These are phyloP conservation scores for Aspergillus fructus DNA, from an alignment of 2,329 filamentous ascomycete species.

Conservation along the genomic window DNA sequence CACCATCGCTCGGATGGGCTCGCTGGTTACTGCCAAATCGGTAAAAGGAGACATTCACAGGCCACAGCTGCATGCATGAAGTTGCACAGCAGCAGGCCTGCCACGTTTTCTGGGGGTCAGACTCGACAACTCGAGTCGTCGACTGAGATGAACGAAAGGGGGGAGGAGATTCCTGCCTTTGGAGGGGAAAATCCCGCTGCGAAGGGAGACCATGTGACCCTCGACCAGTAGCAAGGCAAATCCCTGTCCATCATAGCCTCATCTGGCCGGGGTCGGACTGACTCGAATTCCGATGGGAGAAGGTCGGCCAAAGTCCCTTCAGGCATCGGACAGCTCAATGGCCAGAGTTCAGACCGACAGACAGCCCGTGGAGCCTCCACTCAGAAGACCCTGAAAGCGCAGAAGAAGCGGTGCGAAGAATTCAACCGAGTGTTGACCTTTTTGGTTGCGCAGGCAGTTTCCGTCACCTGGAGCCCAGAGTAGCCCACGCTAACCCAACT, in stretches of 20 bases:
- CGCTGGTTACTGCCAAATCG: background rate
- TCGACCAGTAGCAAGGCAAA: background rate
- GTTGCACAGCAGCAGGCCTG: constrained; percentile 5
- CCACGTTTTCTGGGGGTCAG: constrained; percentile 15
- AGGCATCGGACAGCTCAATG: background rate
- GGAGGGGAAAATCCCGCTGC: background rate
- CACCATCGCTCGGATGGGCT: background rate
- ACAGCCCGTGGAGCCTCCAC: background rate
- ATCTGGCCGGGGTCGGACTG: background rate
- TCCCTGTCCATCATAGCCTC: background rate
- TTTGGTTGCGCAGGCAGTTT: too few species aligned
- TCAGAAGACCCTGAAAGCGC: background rate
- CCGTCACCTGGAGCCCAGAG: background rate
- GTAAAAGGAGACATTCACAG: background rate
- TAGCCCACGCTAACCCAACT: background rate
- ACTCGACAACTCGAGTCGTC: background rate
- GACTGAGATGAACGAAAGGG: background rate
- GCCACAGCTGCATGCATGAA: constrained; percentile 1
- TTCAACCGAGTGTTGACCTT: background rate
- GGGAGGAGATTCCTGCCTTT: background rate
- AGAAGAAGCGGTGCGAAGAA: background rate
- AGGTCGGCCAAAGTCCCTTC: background rate
- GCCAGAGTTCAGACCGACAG: background rate
- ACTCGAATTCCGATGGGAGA: background rate
- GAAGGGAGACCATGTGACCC: background rate